phyloP scores from a whole-genome alignment of 495 filamentous ascomycete species.

The Pyrenula aspistea region DNA sequence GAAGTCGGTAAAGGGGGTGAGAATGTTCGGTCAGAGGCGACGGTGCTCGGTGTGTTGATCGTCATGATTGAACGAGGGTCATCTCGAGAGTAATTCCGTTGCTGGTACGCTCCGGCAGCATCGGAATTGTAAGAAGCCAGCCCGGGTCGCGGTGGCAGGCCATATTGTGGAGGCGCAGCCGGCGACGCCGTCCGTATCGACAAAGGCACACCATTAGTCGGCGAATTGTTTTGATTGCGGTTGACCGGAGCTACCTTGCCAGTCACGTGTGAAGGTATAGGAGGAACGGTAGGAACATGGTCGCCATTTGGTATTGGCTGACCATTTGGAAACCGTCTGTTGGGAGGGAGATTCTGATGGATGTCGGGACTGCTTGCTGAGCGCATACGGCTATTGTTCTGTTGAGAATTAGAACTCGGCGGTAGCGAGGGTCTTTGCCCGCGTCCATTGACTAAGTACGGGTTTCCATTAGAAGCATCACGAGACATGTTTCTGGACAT shows the following conservation, averaged over 20 bases:
- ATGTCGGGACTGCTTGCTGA: constrained; percentile 63
- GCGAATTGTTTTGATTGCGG: constrained; percentile 57
- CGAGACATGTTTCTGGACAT: constrained; percentile 67
- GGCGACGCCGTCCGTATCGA: constrained; percentile 33
- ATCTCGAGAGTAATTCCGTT: constrained; percentile 8
- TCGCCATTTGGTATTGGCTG: constrained; percentile 54
- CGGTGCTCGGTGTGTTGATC: background rate
- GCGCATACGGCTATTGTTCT: constrained; percentile 48
- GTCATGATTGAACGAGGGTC: constrained; percentile 1
- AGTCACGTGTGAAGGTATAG: constrained; percentile 49
- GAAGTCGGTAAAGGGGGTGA: background rate
- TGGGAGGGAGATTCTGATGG: constrained; percentile 31
- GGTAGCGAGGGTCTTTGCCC: constrained; percentile 69
- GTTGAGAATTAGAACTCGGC: constrained; percentile 50
- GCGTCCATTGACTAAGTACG: constrained; percentile 53
- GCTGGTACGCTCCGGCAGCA: constrained; percentile 2
- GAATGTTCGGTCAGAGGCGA: background rate
- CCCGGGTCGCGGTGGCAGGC: background rate
- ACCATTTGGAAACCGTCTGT: constrained; percentile 39
- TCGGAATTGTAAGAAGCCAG: background rate
- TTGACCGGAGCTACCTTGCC: constrained; percentile 48
- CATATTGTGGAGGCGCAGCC: constrained; percentile 21
- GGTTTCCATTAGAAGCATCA: constrained; percentile 53
- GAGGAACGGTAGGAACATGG: constrained; percentile 47
- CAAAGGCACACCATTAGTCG: constrained; percentile 31